These are phyloP conservation scores for Hamamelis virginiana DNA, from an alignment of 164 flowering plant species.

Conservation along the genomic window DNA sequence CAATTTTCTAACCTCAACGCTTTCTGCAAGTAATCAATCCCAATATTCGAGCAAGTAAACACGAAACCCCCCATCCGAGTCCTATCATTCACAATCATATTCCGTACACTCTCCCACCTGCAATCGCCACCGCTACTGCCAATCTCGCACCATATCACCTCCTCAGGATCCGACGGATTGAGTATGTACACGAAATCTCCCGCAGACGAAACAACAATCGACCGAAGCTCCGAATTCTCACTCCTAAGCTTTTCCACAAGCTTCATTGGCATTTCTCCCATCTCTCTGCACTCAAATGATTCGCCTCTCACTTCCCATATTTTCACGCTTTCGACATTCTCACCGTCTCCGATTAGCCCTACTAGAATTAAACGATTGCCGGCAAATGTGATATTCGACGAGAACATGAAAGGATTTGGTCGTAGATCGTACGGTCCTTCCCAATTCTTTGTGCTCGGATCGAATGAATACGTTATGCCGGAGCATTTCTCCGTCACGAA, in stretches of 20 bases:
- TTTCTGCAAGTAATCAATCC: conserved; percentile 35
- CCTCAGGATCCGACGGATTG: conserved; percentile 31
- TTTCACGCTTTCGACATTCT: conserved; percentile 29
- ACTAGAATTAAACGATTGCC: conserved; percentile 40
- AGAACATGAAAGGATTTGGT: conserved; percentile 27
- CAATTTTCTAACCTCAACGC: conserved; percentile 15
- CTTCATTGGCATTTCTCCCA: conserved; percentile 54
- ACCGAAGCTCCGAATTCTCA: conserved; percentile 8
- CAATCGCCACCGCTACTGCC: conserved; percentile 15
- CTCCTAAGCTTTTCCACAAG: conserved; percentile 33
- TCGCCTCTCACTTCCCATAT: conserved; percentile 52
- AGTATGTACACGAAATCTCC: conserved; percentile 36
- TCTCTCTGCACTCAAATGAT: conserved; percentile 20
- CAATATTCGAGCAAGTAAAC: conserved; percentile 42
- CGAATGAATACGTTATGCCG: conserved; percentile 44
- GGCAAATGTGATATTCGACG: conserved; percentile 31
- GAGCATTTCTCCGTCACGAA: conserved; percentile 47
- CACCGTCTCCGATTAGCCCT: conserved; percentile 40
- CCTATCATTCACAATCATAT: conserved; percentile 20
- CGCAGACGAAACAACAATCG: conserved; percentile 21
- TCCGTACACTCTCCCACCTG: conserved; percentile 41
- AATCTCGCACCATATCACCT: conserved; percentile 45
- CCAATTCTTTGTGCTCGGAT: conserved; percentile 45
- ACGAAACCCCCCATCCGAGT: conserved; percentile 28
- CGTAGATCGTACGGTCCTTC: conserved; percentile 31